These are phyloP conservation scores for Tuber borchii DNA, from an alignment of 495 filamentous ascomycete species.

Conservation along the genomic window DNA sequence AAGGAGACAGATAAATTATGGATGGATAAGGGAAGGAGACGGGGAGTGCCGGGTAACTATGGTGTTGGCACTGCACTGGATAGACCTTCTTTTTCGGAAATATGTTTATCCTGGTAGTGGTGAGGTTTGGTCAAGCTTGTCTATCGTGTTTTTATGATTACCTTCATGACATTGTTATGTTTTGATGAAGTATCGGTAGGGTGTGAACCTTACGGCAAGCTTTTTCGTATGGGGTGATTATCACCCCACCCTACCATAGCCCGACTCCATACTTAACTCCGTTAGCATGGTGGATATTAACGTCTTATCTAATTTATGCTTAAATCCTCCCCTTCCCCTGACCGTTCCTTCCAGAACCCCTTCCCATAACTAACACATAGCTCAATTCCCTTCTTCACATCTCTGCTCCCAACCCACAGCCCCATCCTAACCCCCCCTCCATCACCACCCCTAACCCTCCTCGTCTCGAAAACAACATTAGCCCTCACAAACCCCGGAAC, in stretches of 20 bases:
- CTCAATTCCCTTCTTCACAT: conserved; percentile 55
- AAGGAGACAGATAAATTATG: background rate
- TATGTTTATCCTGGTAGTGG: background rate
- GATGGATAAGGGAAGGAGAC: background rate
- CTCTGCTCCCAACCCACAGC: conserved; percentile 46
- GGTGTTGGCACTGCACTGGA: background rate
- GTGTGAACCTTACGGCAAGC: background rate
- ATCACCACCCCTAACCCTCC: conserved; percentile 32
- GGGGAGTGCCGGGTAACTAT: background rate
- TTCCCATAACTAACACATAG: conserved; percentile 63
- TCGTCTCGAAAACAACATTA: conserved; percentile 36
- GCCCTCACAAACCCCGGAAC: conserved; percentile 45
- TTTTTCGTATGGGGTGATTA: background rate
- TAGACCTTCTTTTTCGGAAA: background rate
- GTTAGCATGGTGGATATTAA: background rate
- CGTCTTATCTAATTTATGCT: background rate
- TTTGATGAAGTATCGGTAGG: background rate
- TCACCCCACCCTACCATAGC: background rate
- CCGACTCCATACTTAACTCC: background rate
- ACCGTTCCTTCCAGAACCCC: conserved; percentile 54
- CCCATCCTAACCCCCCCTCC: conserved; percentile 48
- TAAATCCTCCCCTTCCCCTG: conserved; percentile 11
- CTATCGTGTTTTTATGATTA: background rate
- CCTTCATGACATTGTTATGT: background rate
- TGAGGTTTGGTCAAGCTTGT: background rate